Percentiles rank a stretch among this genome's conserved stretches.
Evolutionary conservation across 2,329 filamentous ascomycete genomes (phyloP).

Genomic region (Thermomyces lanuginosus): DNA sequence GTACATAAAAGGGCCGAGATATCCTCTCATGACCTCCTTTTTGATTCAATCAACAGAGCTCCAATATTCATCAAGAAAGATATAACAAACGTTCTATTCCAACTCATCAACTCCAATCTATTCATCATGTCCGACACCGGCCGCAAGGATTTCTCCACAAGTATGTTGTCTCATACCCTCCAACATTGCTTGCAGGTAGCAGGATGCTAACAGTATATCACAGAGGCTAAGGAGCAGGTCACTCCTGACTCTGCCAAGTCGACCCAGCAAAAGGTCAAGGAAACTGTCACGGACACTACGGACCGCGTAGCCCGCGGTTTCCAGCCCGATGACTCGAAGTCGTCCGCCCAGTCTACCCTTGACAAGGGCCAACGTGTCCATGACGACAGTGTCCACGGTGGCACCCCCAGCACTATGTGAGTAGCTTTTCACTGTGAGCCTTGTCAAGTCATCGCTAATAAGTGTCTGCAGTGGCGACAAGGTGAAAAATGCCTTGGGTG

Average conservation of each 20-base stretch:
- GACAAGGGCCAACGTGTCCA: slow-evolving; percentile 35
- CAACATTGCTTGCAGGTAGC: background rate
- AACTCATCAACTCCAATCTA: slow-evolving; percentile 9
- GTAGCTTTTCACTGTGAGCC: slow-evolving; percentile 5
- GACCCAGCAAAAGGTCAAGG: slow-evolving; percentile 42
- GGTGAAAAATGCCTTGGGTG: slow-evolving; percentile 27
- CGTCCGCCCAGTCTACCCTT: slow-evolving; percentile 33
- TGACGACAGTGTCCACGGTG: slow-evolving; percentile 26
- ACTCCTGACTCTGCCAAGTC: slow-evolving; percentile 47
- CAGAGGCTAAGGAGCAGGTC: slow-evolving; percentile 40
- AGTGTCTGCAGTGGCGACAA: slow-evolving; percentile 22
- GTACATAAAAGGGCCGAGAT: too few relatives aligned
- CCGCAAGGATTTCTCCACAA: slow-evolving; percentile 45
- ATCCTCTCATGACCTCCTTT: too few relatives aligned
- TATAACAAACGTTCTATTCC: slow-evolving; percentile 4
- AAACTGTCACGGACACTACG: slow-evolving; percentile 37
- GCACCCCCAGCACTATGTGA: slow-evolving; percentile 25
- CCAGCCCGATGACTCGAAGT: slow-evolving; percentile 40
- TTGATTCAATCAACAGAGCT: slow-evolving; percentile 5
- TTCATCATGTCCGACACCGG: slow-evolving; percentile 43
- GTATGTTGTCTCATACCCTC: slow-evolving; percentile 14
- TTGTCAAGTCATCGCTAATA: slow-evolving; percentile 2
- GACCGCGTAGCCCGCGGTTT: slow-evolving; percentile 39
- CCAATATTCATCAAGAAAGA: too few relatives aligned
- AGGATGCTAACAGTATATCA: slow-evolving; percentile 11